Conservation (phyloP, 345 rosid genomes). For the Lumnitzera racemosa region DNA sequence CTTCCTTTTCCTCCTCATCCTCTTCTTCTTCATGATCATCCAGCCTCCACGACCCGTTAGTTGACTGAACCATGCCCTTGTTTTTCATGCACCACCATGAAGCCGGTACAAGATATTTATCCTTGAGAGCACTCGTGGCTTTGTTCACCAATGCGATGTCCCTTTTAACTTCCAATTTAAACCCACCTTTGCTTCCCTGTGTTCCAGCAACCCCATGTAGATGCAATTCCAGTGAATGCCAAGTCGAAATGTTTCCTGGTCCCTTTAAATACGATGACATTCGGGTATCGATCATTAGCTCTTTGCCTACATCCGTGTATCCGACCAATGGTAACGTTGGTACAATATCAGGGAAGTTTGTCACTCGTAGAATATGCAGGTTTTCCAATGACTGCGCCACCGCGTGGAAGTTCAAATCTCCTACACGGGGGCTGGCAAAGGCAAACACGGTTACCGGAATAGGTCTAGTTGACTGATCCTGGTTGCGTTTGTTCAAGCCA, state of each 20-base stretch:
- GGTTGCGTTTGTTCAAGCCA: constrained; percentile 16
- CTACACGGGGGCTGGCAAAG: constrained; percentile 46
- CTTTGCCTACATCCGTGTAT: constrained; percentile 16
- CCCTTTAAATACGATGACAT: constrained; percentile 18
- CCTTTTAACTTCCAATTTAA: constrained; percentile 16
- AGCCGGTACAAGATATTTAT: constrained; percentile 35
- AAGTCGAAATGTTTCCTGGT: constrained; percentile 10
- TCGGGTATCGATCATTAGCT: constrained; percentile 16
- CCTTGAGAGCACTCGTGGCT: constrained; percentile 18
- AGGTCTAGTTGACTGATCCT: constrained; percentile 7
- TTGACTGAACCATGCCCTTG: constrained; percentile 48
- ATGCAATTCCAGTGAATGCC: constrained; percentile 28
- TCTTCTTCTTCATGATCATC: constrained; percentile 21
- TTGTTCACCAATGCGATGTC: constrained; percentile 28
- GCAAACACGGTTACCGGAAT: constrained; percentile 46
- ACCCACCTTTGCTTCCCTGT: constrained; percentile 14
- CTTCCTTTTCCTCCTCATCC: constrained; percentile 5
- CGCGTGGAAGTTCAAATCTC: constrained; percentile 25
- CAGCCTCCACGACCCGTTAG: constrained; percentile 45
- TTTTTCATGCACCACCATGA: constrained; percentile 41
- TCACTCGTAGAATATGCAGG: constrained; percentile 19
- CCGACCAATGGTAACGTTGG: constrained; percentile 8
- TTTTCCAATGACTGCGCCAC: constrained; percentile 11
- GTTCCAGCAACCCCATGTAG: constrained; percentile 31
- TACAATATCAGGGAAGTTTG: constrained; percentile 18